Evolutionary conservation across 352 stramenopile genomes (phyloP), one percentile per base, ranked within the genome.

Genomic region (Globisporangium recalcitrans): DNA sequence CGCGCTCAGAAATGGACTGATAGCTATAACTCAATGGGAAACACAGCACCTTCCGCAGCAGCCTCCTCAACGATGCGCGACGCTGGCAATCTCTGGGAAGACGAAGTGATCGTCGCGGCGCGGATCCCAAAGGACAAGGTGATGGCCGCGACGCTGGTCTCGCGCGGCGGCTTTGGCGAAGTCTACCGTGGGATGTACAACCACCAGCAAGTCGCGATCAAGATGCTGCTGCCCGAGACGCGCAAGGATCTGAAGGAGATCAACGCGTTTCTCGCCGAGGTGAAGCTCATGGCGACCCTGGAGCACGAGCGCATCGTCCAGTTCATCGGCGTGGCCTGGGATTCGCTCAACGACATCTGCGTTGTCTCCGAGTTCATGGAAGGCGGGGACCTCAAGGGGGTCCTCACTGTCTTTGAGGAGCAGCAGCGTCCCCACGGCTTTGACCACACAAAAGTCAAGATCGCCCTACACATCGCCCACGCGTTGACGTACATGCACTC

Each of bases 321-420:
- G 21, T 89, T 91, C 38, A 67, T 90, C 26, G 82, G 80, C 4
- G 80, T 89, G 22, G 80, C 78, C 14, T 91, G 82, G 79, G 72
- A 76, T 10, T 71, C 67, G 34, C 64, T 80, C 48, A 74, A 60
- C 27, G 65, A 70, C 31, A 58, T 81, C 47, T 78, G 73, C 57
- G 74, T 75, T 57, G 73, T 88, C 31, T 74, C 71, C 1, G 78
- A 88, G 52, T 83, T 74, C 49, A 55, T 86, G 46, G 65, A 77
- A 0, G 67, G 74, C 7, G 78, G 78, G 1, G 77, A 86, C 48
- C 63, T 88, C 44, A 70, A 72, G 29, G 62, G 65, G 14, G 48
- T 80, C 47, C 56, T 87, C 9, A 51, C 53, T 52, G 0, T 72
- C 70, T 62, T 64, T 8, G 16, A 60, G 27, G 40, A 14, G 27